Evolutionary conservation across 768 basidiomycete genomes (phyloP).

Genomic region (Lentinula boryana): DNA sequence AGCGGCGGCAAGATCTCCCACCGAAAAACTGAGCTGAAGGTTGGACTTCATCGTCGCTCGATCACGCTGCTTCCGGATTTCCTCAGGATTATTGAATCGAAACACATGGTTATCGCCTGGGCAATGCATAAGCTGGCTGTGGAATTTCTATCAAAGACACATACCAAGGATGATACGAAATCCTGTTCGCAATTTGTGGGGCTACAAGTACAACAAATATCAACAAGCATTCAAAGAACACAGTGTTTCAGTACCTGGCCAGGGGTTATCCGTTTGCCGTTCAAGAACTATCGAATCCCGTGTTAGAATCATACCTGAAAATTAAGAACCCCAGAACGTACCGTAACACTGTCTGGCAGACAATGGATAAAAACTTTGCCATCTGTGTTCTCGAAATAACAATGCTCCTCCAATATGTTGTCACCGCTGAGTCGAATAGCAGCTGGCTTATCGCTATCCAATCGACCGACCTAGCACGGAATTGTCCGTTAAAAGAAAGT

Average conservation of each 20-base stretch:
- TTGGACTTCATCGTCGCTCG: conserved; percentile 70
- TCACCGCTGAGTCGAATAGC: conserved; percentile 91
- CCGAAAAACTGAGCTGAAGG: conserved; percentile 58
- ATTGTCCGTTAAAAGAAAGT: neutral
- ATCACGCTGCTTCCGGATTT: conserved; percentile 87
- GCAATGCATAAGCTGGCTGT: neutral
- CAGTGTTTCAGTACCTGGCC: conserved; percentile 51
- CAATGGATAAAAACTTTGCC: conserved; percentile 81
- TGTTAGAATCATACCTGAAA: neutral
- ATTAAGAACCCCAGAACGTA: conserved; percentile 27
- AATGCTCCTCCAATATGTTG: conserved; percentile 90
- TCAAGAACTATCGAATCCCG: conserved; percentile 62
- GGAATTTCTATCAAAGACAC: conserved; percentile 16
- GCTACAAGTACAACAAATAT: conserved; percentile 26
- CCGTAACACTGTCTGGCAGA: conserved; percentile 77
- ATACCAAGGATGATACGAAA: conserved; percentile 93
- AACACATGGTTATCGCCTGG: conserved; percentile 95
- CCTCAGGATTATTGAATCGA: conserved; percentile 93
- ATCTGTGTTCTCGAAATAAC: conserved; percentile 81
- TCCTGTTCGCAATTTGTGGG: conserved; percentile 86
- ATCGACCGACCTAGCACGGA: conserved; percentile 65
- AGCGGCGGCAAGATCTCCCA: conserved; percentile 55
- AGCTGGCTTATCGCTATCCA: conserved; percentile 75
- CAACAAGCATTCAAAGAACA: neutral
- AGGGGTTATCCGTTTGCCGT: conserved; percentile 81